Evolutionary conservation across 2,329 filamentous ascomycete genomes (phyloP), one percentile per base, ranked within the genome.

Genomic region (Graphilbum sp.): DNA sequence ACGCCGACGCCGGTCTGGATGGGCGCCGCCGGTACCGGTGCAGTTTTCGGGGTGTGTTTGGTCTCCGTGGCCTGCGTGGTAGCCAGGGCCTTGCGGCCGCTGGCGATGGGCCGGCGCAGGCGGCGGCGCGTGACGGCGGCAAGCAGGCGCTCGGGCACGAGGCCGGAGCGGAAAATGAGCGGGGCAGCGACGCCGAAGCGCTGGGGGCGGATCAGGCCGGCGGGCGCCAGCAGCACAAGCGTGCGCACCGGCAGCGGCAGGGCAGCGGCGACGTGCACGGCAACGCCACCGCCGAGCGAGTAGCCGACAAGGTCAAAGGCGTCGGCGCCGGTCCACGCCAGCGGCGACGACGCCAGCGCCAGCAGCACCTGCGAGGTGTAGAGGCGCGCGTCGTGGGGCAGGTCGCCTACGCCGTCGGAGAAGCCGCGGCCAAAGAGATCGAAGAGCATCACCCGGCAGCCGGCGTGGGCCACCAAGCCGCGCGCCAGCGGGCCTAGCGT

Each of bases 401-500:
- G 61, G 45, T 78, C 69, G 29, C 69, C 65, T 1, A 78, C 75
- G 20, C 68, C 67, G 48, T 79, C 74, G 4, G 67, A 72, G 54
- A 72, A 81, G 42, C 79, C 79, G 38, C 79, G 66, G 32, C 76
- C 76, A 47, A 79, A 82, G 33, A 83, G 64, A 50, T 83, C 69
- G 53, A 86, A 90, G 4, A 90, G 62, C 74, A 93, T 76, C 12
- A 93, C 83, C 32, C 85, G 71, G 52, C 75, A 87, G 24, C 83
- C 81, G 36, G 67, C 68, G 33, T 33, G 43, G 30, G 69, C 63
- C 3, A 71, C 82, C 18, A 92, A 64, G 17, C 64, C 66, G 47
- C 75, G 63, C 21, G 83, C 80, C 25, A 92, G 56, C 33, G 67
- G 69, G 20, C 69, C 67, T 15, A 90, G 63, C 2, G 81, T 76